Evolutionary conservation across 768 basidiomycete genomes (phyloP), one percentile per base, ranked within the genome.

Genomic region (Cystofilobasidium bisporidii): DNA sequence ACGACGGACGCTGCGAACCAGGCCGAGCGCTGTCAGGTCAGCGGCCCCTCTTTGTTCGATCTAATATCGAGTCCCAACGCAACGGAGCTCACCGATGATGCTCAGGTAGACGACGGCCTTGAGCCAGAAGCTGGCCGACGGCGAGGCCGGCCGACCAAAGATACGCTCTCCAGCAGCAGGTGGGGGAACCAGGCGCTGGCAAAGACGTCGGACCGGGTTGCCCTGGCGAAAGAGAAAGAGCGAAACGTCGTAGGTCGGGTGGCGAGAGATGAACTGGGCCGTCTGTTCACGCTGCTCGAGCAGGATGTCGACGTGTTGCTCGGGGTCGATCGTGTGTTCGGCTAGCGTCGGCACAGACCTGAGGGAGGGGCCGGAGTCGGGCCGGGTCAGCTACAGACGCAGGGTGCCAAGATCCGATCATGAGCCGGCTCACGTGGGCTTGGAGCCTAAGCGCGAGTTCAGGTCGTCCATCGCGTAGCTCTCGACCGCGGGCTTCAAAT

Each of bases 141-240:
- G 84, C 0, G 85, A 85, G 14, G 85, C 83, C 0, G 84, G 83
- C 0, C 79, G 79, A n/a, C 94, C 94, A 73, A 86, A 88, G 67
- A 97, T 87, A 0, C 94, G 88, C 66, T 90, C 87, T 28, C 91
- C 90, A 63, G 59, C 65, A 30, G 22, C 83, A 0, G 89, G 83
- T 0, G 94, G 89, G 45, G 83, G 82, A 22, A 94, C 90, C 56
- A 94, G 77, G 69, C 82, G 84, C 77, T 98, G 94, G 74, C 88
- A 94, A 67, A 85, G 74, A 50, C 79, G 82, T 1, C 94, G 86
- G 45, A 93, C 41, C 20, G 78, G 77, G 70, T 87, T 89, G 71
- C 84, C 82, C 78, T 94, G 91, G 2, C 87, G 83, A 75, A 97
- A 87, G 24, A 94, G 69, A 88, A 89, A 96, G 69, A 97, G 87